phyloP scores from a whole-genome alignment of 768 basidiomycete species.

The Mycena galopus region DNA sequence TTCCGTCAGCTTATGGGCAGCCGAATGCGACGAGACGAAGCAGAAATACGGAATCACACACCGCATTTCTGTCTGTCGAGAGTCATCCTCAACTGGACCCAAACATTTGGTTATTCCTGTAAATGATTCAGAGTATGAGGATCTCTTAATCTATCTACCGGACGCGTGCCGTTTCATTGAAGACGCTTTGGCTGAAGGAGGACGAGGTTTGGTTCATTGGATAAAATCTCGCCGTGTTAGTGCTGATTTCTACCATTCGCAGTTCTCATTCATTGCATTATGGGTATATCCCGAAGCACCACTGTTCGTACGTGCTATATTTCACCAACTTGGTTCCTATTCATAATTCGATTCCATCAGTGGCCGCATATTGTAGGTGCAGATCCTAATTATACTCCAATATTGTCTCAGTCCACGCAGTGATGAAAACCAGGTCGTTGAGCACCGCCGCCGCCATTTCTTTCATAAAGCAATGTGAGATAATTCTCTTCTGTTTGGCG shows the following conservation, averaged over 20 bases:
- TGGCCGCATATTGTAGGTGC: constrained; percentile 33
- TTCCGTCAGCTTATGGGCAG: constrained; percentile 52
- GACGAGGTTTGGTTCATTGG: constrained; percentile 43
- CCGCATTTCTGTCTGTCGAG: constrained; percentile 68
- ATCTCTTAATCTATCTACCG: constrained; percentile 76
- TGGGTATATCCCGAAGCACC: constrained; percentile 79
- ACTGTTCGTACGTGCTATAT: constrained; percentile 67
- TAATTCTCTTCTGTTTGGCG: neutral
- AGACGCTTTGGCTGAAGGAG: constrained; percentile 62
- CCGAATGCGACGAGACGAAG: constrained; percentile 47
- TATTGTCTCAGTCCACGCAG: constrained; percentile 43
- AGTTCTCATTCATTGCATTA: constrained; percentile 79
- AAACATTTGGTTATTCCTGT: constrained; percentile 58
- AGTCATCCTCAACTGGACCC: constrained; percentile 59
- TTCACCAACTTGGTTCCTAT: constrained; percentile 24
- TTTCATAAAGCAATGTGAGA: constrained; percentile 64
- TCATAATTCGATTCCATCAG: constrained; percentile 7
- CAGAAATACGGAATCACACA: constrained; percentile 62
- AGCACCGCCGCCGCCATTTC: constrained; percentile 59
- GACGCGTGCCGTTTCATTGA: constrained; percentile 73
- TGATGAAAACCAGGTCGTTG: constrained; percentile 63
- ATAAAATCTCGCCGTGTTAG: neutral
- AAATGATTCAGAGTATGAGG: constrained; percentile 61
- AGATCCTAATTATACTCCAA: neutral
- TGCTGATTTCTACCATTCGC: neutral